Evolutionary conservation across 371 early-diverging fungal genomes (phyloP).

Genomic region (Rhizopus microsporus): DNA sequence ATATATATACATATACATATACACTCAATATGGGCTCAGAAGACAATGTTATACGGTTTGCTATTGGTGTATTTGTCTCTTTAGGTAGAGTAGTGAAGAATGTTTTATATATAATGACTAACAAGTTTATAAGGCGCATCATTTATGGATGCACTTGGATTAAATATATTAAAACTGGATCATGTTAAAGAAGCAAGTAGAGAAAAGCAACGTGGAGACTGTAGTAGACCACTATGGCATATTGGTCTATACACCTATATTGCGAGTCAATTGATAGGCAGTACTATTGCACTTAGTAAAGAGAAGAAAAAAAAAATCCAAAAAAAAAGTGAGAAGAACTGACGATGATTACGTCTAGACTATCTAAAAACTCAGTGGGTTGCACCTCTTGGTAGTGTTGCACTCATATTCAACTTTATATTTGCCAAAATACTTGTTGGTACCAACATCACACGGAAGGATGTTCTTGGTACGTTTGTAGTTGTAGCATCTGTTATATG

Average conservation of each 20-base stretch:
- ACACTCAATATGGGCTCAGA: conserved; percentile 34
- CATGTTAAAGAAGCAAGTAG: conserved; percentile 62
- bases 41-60: conserved; percentile 51
- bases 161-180: conserved; percentile 68
- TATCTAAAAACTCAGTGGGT: conserved; percentile 77
- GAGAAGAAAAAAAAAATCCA: conserved; percentile 1
- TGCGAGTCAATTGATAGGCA: conserved; percentile 65
- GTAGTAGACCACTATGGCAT: conserved; percentile 70
- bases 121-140: conserved; percentile 43
- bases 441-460: conserved; percentile 63
- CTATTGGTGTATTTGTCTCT: conserved; percentile 67
- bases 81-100: conserved; percentile 31
- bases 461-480: conserved; percentile 67
- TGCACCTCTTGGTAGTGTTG: conserved; percentile 70
- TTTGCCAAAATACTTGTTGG: conserved; percentile 72
- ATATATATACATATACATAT: background rate
- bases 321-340: background rate
- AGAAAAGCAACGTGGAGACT: conserved; percentile 58
- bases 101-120: background rate
- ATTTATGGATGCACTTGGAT: conserved; percentile 70
- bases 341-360: conserved; percentile 37
- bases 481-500: conserved; percentile 66
- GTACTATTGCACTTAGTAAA: conserved; percentile 70
- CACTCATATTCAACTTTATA: conserved; percentile 71
- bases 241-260: conserved; percentile 69